phyloP scores from a whole-genome alignment of 176 grass and related monocot species.

The Oryza glaberrima region DNA sequence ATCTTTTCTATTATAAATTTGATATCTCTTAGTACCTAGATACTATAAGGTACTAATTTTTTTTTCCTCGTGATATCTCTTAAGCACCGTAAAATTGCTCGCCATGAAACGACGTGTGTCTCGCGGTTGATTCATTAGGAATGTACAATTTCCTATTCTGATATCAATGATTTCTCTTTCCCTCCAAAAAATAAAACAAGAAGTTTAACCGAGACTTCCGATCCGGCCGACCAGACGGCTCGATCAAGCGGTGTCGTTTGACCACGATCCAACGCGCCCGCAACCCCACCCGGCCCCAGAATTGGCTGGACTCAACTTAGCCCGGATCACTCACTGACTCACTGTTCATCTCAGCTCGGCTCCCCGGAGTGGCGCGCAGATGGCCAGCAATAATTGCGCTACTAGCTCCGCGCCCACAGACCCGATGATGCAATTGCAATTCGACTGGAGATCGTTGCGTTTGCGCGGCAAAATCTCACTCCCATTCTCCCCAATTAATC shows the following conservation, averaged over 20 bases:
- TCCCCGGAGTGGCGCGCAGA: constrained; percentile 8
- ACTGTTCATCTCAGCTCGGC: not conserved
- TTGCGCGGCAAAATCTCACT: constrained; percentile 44
- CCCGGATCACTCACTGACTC: not conserved
- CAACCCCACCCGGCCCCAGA: not conserved
- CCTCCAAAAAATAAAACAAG: no score
- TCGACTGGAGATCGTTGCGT: not conserved
- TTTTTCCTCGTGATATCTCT: no score
- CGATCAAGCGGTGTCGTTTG: not conserved
- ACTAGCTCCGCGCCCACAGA: constrained; percentile 28
- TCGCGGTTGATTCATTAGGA: no score
- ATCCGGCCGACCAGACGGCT: constrained; percentile 17
- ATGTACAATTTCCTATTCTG: no score
- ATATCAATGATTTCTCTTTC: no score
- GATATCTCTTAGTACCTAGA: no score
- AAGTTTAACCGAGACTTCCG: not conserved
- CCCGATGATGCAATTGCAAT: not conserved
- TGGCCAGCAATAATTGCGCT: constrained; percentile 42
- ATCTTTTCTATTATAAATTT: no score
- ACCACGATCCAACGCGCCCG: not conserved
- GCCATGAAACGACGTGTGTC: no score
- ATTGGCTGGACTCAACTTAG: constrained; percentile 37
- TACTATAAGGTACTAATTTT: no score
- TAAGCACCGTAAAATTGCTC: no score
- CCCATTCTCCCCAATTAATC: not conserved